Evolutionary conservation across 1,284 basidiomycete species (phyloP).

Genomic region (Mycena citricolor): DNA sequence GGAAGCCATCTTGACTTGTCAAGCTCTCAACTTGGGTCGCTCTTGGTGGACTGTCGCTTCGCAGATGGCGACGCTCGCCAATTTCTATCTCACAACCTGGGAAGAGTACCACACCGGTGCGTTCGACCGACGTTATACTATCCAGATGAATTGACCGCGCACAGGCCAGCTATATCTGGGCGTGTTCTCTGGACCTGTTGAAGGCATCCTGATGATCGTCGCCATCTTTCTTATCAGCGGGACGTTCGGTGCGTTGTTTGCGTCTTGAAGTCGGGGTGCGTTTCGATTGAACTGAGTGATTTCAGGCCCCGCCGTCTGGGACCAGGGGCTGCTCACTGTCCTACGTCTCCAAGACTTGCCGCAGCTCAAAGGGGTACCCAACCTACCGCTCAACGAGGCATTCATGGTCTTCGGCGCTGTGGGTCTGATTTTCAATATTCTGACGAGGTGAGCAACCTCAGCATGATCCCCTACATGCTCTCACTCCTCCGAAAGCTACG

Average conservation of each 20-base stretch:
- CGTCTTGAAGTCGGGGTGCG: not conserved
- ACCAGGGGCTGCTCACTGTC: constrained; percentile 66
- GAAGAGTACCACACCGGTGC: constrained; percentile 94
- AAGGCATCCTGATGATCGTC: constrained; percentile 91
- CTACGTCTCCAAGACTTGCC: constrained; percentile 56
- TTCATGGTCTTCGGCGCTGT: constrained; percentile 84
- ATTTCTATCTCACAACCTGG: constrained; percentile 97
- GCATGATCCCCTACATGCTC: not conserved
- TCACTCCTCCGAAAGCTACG: constrained; percentile 49
- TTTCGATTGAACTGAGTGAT: not conserved
- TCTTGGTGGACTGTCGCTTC: constrained; percentile 96
- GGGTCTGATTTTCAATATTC: constrained; percentile 82
- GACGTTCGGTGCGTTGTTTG: constrained; percentile 53
- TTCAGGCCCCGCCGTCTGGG: constrained; percentile 82
- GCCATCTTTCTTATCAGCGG: constrained; percentile 80
- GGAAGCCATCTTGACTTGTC: constrained; percentile 79
- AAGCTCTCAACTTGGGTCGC: constrained; percentile 87
- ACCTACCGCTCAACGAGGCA: constrained; percentile 79
- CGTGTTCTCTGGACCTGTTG: constrained; percentile 95
- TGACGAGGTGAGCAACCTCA: constrained; percentile 52
- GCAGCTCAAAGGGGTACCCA: constrained; percentile 52
- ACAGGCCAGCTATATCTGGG: constrained; percentile 84
- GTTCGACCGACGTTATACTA: constrained; percentile 16
- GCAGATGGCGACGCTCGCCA: constrained; percentile 84
- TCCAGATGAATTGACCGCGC: not conserved